A percentile compares a stretch with the other conserved stretches of the same genome.
Conservation (phyloP, 352 stramenopile species). For the Pseudoperonospora humuli region DNA sequence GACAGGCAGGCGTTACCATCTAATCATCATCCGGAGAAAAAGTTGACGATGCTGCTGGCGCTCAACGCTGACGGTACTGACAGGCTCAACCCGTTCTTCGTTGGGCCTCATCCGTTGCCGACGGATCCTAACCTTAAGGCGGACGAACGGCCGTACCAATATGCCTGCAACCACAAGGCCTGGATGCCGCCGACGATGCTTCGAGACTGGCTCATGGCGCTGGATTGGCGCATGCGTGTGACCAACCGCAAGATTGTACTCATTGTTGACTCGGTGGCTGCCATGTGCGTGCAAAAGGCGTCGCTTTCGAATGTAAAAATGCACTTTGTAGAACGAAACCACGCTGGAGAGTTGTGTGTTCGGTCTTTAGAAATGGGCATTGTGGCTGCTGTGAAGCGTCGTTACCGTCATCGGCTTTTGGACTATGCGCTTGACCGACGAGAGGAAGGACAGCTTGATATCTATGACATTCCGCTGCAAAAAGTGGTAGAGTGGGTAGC, state of each 20-base stretch:
- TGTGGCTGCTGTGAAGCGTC: constrained; percentile 40
- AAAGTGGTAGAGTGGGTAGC: constrained; percentile 58
- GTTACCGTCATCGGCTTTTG: constrained; percentile 47
- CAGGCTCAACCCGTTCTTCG: constrained; percentile 59
- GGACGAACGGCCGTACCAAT: constrained; percentile 38
- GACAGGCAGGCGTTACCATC: constrained; percentile 20
- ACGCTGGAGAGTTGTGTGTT: constrained; percentile 34
- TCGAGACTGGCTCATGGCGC: constrained; percentile 63
- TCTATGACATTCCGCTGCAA: constrained; percentile 37
- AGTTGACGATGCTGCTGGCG: constrained; percentile 55
- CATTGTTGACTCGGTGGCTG: constrained; percentile 49
- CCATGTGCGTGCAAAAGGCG: constrained; percentile 48
- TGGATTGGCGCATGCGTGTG: constrained; percentile 76
- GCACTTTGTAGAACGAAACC: constrained; percentile 34
- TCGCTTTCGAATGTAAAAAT: constrained; percentile 59
- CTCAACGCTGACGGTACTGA: constrained; percentile 65
- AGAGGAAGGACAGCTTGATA: constrained; percentile 27
- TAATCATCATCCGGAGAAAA: constrained; percentile 27
- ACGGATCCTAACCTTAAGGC: not conserved
- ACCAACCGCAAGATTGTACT: constrained; percentile 62
- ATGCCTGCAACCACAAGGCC: constrained; percentile 58
- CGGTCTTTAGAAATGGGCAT: constrained; percentile 36
- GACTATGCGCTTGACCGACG: constrained; percentile 35
- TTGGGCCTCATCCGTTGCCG: constrained; percentile 33
- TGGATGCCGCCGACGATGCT: constrained; percentile 72